Evolutionary conservation across 1,139 yeast genomes (phyloP).

Genomic region (Taphrina betulina): DNA sequence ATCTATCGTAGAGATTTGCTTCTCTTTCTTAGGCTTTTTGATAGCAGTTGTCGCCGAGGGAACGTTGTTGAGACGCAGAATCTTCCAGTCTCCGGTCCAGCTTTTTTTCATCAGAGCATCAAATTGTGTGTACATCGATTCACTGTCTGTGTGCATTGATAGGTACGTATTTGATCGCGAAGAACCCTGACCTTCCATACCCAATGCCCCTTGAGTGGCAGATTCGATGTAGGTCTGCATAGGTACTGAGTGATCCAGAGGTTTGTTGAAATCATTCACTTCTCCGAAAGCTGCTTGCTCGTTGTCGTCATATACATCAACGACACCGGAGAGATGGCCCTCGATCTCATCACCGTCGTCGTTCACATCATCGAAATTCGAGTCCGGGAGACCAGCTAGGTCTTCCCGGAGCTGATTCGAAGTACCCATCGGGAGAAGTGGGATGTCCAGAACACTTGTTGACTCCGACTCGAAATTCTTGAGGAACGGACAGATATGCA

Average conservation of each 20-base stretch:
- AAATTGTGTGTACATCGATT: conserved; percentile 74
- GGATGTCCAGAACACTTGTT: conserved; percentile 25
- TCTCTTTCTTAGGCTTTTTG: conserved; percentile 41
- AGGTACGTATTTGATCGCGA: conserved; percentile 24
- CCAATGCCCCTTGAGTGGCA: neutral
- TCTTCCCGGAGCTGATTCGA: neutral
- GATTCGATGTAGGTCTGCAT: conserved; percentile 1
- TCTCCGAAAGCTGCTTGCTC: conserved; percentile 39
- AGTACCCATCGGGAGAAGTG: conserved; percentile 22
- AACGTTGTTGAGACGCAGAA: conserved; percentile 52
- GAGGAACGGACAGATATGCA: conserved; percentile 35
- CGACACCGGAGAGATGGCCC: conserved; percentile 31
- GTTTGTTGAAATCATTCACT: conserved; percentile 1
- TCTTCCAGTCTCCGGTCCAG: conserved; percentile 95
- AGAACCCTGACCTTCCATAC: neutral
- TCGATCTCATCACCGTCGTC: neutral
- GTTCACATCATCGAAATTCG: neutral
- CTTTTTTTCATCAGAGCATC: conserved; percentile 66
- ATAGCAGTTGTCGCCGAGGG: conserved; percentile 2
- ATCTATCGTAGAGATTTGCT: conserved; percentile 50
- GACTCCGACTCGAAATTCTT: conserved; percentile 31
- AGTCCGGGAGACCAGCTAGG: neutral
- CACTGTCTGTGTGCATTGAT: conserved; percentile 51
- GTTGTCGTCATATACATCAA: conserved; percentile 37
- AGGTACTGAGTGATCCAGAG: neutral